Evolutionary conservation across 768 basidiomycete species (phyloP), one percentile per base, ranked within the genome.

Genomic region (Lactarius sp.): DNA sequence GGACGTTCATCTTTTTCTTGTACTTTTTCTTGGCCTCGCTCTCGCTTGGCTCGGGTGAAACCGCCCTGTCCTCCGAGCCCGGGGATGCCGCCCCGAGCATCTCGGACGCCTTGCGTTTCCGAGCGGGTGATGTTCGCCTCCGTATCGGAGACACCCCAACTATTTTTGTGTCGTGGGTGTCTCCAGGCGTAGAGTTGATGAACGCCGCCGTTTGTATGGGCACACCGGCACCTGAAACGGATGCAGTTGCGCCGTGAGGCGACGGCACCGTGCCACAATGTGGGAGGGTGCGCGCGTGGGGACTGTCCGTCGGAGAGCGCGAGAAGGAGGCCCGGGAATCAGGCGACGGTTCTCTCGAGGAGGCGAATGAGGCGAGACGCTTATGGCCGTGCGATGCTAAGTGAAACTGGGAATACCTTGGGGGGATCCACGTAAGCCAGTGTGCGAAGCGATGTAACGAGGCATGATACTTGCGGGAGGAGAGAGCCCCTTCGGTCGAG

Each of bases 1-100:
- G 61, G 9, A 66, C 65, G 44, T 66, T 66, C 65, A 66, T 66
- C 56, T 62, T 66, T 37, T 66, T 66, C 55, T 66, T 66, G 52
- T 66, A 66, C 20, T 66, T 66, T 34, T 65, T 65, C 49, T 65
- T 65, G 5, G 64, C 64, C 54, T 65, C 64, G 49, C 59, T 65
- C 42, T 65, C 64, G 36, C 64, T 65, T 33, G 64, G 64, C 13
- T 65, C 64, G 2, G 59, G 59, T 22, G 64, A 65, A 13, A 60
- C 3, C 0, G 39, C 63, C 33, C 53, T 54, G 5, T 59, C 62
- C 12, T 64, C 64, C 22, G 64, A 65, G 2, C 54, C 64, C 22
- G 64, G 64, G 0, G 64, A 60, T 3, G 49, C 57, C 27, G 60
- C 34, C 14, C 59, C 64, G 49, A 60, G 53, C 64, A 65, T 65